phyloP scores from a whole-genome alignment of 1,139 yeast genomes.

The Candida pseudoviswanathii region DNA sequence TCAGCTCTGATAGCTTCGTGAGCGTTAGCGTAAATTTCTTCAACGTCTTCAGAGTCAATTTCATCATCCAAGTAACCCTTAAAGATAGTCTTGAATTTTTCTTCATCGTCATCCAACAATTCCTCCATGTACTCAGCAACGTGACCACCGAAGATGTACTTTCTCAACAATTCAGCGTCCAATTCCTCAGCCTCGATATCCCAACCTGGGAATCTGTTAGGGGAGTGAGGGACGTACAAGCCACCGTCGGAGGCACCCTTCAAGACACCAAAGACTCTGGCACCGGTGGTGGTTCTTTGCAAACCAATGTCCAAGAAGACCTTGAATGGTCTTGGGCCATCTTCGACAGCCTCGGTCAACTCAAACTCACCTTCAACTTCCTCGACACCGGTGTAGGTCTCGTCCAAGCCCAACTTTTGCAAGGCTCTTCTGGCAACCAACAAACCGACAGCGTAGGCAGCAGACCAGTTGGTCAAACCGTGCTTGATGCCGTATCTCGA shows the following conservation, averaged over 20 bases:
- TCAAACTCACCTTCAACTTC: constrained; percentile 99
- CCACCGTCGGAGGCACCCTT: constrained; percentile 99
- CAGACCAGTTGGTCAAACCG: constrained; percentile 99
- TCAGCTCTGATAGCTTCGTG: constrained; percentile 96
- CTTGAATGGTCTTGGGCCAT: constrained; percentile 99
- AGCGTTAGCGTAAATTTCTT: constrained; percentile 93
- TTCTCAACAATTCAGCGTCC: constrained; percentile 96
- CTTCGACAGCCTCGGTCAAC: constrained; percentile 99
- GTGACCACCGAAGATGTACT: constrained; percentile 99
- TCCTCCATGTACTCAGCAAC: constrained; percentile 99
- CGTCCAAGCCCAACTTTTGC: constrained; percentile 97
- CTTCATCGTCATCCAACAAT: constrained; percentile 99
- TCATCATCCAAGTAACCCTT: constrained; percentile 96
- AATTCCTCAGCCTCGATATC: constrained; percentile 98
- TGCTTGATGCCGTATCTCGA: constrained; percentile 97
- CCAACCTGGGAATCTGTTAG: constrained; percentile 99
- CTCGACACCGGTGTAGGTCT: constrained; percentile 98
- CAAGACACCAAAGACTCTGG: constrained; percentile 98
- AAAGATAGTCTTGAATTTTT: constrained; percentile 96
- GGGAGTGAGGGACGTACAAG: constrained; percentile 97
- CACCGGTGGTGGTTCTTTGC: constrained; percentile 99
- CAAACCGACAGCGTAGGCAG: constrained; percentile 99
- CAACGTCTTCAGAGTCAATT: constrained; percentile 94
- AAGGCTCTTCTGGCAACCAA: constrained; percentile 99
- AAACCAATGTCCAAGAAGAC: constrained; percentile 99